Evolutionary conservation across 305 asterid genomes (phyloP).

Genomic region (Fraxinus ornus): DNA sequence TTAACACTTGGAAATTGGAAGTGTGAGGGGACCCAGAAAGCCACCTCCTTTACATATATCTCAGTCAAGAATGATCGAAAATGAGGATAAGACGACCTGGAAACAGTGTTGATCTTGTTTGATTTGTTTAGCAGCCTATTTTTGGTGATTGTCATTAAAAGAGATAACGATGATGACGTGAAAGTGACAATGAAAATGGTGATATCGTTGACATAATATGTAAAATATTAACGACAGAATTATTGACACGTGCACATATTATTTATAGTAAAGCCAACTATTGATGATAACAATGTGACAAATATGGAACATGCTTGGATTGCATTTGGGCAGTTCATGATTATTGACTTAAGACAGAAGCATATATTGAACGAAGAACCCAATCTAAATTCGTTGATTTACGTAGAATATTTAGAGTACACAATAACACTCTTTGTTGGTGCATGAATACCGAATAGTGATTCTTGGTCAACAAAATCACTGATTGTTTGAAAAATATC

Average conservation of each 20-base stretch:
- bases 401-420: background rate
- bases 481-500: background rate
- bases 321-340: background rate
- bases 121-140: background rate
- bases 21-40: conserved; percentile 29
- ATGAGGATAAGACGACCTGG: background rate
- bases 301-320: background rate
- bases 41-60: background rate
- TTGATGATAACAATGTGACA: background rate
- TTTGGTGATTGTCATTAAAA: background rate
- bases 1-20: background rate
- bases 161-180: background rate
- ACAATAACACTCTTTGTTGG: background rate
- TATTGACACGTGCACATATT: background rate
- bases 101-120: background rate
- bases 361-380: background rate
- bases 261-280: background rate
- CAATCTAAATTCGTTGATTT: background rate
- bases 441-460: background rate
- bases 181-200: background rate
- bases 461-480: background rate
- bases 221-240: background rate
- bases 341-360: background rate
- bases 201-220: background rate
- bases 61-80: background rate